Evolutionary conservation across 202 grass and related monocot species (phyloP).

Genomic region (Dendrocalamus latiflorus): DNA sequence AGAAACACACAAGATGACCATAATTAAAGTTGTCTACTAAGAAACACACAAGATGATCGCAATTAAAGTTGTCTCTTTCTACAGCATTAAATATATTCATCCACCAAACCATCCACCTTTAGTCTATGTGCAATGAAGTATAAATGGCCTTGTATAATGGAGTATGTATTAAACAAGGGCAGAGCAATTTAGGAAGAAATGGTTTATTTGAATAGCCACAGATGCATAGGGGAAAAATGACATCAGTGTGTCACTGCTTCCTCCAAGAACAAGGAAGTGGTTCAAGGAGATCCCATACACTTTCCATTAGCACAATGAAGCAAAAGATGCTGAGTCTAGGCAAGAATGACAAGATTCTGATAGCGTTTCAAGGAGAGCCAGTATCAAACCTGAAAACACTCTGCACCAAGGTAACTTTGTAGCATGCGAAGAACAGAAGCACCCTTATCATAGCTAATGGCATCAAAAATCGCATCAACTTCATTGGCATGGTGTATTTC

Average conservation of each 20-base stretch:
- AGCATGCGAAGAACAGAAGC: too few species aligned
- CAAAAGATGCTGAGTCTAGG: conserved; percentile 5
- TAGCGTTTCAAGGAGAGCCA: too few species aligned
- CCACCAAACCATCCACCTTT: not conserved
- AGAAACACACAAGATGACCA: not conserved
- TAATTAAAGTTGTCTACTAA: too few species aligned
- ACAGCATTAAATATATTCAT: not conserved
- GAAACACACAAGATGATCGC: too few species aligned
- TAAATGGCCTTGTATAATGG: too few species aligned
- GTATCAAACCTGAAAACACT: too few species aligned
- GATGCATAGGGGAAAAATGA: too few species aligned
- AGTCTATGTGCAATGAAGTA: not conserved
- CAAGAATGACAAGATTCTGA: not conserved
- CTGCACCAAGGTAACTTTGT: too few species aligned
- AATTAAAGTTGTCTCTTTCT: not conserved
- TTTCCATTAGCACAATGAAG: not conserved
- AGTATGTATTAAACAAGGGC: too few species aligned
- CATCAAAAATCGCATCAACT: too few species aligned
- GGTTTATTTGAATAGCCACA: not conserved
- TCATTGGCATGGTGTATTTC: conserved; percentile 77
- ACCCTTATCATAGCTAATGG: too few species aligned
- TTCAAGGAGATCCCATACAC: not conserved
- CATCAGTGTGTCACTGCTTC: not conserved
- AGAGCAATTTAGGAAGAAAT: conserved; percentile 1
- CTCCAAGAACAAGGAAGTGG: conserved; percentile 4